These are phyloP conservation scores for Elsinoe batatas DNA, from an alignment of 2,329 filamentous ascomycete genomes.

Conservation along the genomic window DNA sequence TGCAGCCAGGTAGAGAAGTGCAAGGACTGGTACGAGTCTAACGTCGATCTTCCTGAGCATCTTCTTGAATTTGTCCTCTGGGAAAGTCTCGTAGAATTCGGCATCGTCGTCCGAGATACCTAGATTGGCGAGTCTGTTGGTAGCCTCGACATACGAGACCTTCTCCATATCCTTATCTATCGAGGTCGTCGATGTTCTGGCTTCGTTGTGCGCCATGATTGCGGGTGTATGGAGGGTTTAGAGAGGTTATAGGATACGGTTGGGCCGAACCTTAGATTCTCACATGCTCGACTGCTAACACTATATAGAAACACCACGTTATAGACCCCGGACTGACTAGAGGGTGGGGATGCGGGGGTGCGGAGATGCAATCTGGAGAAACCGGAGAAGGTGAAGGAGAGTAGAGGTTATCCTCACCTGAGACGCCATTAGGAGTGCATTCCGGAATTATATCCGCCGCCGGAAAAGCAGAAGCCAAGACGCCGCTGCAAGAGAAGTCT, in stretches of 20 bases:
- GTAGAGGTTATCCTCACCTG: neutral
- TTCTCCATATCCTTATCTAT: conserved; percentile 18
- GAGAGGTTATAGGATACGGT: neutral
- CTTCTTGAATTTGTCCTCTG: conserved; percentile 16
- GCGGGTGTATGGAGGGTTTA: neutral
- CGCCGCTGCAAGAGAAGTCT: neutral
- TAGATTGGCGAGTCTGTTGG: conserved; percentile 19
- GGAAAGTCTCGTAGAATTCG: conserved; percentile 19
- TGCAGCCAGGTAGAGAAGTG: conserved; percentile 14
- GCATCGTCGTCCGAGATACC: conserved; percentile 21
- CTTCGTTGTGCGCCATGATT: neutral
- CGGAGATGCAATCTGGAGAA: neutral
- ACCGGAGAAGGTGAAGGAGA: neutral
- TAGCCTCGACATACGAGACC: conserved; percentile 17
- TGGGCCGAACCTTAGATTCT: neutral
- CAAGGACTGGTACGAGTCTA: conserved; percentile 46
- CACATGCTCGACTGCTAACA: neutral
- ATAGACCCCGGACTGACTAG: neutral
- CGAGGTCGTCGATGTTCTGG: conserved; percentile 13
- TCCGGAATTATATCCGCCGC: neutral
- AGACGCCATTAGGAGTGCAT: neutral
- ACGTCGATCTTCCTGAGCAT: conserved; percentile 25
- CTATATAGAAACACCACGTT: neutral
- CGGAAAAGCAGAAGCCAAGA: neutral
- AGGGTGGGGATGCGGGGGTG: neutral